A percentile compares a stretch with the other conserved stretches of the same genome.
Evolutionary conservation across 2,329 filamentous ascomycete genomes (phyloP).

Genomic region (Cordyceps javanica): DNA sequence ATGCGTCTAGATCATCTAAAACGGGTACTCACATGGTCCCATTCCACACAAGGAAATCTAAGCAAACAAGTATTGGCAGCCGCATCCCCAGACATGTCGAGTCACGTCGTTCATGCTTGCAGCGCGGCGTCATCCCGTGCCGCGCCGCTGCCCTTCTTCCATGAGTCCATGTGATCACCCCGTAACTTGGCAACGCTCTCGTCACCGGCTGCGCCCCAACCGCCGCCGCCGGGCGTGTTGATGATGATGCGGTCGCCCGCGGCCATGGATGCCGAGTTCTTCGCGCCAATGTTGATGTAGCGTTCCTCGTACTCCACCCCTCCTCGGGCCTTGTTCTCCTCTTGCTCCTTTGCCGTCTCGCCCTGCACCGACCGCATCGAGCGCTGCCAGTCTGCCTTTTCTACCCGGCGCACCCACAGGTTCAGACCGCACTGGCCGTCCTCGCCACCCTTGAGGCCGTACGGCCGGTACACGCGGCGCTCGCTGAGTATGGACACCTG

Average conservation of each 20-base stretch:
- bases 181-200: conserved; percentile 44
- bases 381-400: conserved; percentile 46
- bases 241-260: conserved; percentile 73
- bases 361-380: conserved; percentile 34
- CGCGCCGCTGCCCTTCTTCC: conserved; percentile 52
- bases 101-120: conserved; percentile 37
- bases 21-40: not conserved
- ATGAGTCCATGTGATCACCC: conserved; percentile 48
- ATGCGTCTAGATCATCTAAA: not conserved
- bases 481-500: conserved; percentile 74
- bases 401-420: conserved; percentile 74
- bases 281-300: conserved; percentile 67
- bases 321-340: conserved; percentile 23
- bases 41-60: not conserved
- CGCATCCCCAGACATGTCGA: not conserved
- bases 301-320: conserved; percentile 49
- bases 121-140: conserved; percentile 53
- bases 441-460: conserved; percentile 76
- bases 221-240: conserved; percentile 71
- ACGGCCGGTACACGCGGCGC: conserved; percentile 68
- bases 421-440: conserved; percentile 77
- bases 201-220: conserved; percentile 60
- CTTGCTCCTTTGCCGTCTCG: conserved; percentile 19
- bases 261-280: conserved; percentile 73
- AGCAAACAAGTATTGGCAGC: not conserved